Conservation (phyloP, 305 asterid genomes). For the Nicotiana rustica region DNA sequence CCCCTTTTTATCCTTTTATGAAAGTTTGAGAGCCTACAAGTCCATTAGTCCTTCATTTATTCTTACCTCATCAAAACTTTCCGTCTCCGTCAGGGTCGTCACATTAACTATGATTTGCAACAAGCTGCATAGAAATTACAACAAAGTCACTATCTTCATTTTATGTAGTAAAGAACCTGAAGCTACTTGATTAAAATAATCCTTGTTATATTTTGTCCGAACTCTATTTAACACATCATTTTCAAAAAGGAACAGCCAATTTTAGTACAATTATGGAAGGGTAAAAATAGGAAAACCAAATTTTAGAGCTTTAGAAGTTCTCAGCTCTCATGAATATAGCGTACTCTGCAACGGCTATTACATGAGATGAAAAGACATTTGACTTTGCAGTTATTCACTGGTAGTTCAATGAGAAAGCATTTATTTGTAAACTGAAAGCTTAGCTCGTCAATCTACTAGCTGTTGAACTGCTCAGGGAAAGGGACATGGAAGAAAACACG, state of each 20-base stretch:
- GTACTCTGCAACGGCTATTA: background rate
- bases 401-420: background rate
- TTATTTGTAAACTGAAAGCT: background rate
- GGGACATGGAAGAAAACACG: background rate
- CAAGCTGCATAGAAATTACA: background rate
- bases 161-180: too few relatives aligned
- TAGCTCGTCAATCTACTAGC: background rate
- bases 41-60: background rate
- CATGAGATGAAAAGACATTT: background rate
- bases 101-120: background rate
- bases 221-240: background rate
- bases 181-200: too few relatives aligned
- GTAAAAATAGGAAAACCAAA: background rate
- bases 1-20: background rate
- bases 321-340: background rate
- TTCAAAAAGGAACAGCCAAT: background rate
- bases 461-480: constrained; percentile 29
- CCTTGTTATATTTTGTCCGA: too few relatives aligned
- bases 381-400: background rate
- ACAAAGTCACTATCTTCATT: too few relatives aligned
- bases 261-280: background rate
- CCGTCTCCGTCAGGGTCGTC: background rate
- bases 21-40: background rate
- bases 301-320: background rate
- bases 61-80: too few relatives aligned